These are phyloP conservation scores for Podila epicladia DNA, from an alignment of 192 early-diverging fungal genomes.

Conservation along the genomic window DNA sequence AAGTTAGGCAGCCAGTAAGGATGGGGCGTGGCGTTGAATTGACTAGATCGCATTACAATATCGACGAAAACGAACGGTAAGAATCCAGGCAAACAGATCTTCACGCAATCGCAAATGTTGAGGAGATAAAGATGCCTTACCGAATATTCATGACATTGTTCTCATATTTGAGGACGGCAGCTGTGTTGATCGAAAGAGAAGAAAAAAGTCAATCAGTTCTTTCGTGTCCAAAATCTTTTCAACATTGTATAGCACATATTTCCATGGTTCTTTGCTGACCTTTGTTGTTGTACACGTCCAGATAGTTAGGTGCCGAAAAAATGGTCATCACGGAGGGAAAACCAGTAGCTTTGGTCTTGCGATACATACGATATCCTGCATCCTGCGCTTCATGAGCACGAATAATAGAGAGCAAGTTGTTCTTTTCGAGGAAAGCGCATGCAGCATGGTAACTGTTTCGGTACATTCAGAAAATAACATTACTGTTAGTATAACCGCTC, in stretches of 20 bases:
- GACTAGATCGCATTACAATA: constrained; percentile 7
- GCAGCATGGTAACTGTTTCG: constrained; percentile 84
- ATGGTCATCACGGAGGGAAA: constrained; percentile 98
- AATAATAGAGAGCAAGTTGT: constrained; percentile 94
- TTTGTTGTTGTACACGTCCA: constrained; percentile 99
- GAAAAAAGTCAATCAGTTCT: not conserved
- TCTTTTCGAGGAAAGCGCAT: constrained; percentile 93
- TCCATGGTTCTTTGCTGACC: constrained; percentile 11
- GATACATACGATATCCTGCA: constrained; percentile 96
- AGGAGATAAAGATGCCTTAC: constrained; percentile 66
- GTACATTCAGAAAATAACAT: not conserved
- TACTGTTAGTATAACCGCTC: too few species aligned
- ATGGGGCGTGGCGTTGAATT: constrained; percentile 91
- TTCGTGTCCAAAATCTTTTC: too few species aligned
- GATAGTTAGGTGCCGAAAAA: constrained; percentile 98
- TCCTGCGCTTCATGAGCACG: constrained; percentile 98
- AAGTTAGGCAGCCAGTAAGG: constrained; percentile 99
- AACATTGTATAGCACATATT: not conserved
- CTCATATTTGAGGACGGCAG: constrained; percentile 97
- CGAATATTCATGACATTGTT: constrained; percentile 99
- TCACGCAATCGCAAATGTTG: too few species aligned
- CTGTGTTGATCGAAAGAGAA: constrained; percentile 52
- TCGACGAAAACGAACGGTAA: too few species aligned
- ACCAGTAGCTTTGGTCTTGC: constrained; percentile 90
- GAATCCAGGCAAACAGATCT: too few species aligned